A percentile compares a stretch with the other conserved stretches of the same genome.
These are phyloP conservation scores for Pseudodiploospora longispora DNA, from an alignment of 2,329 filamentous ascomycete genomes.

Conservation along the genomic window DNA sequence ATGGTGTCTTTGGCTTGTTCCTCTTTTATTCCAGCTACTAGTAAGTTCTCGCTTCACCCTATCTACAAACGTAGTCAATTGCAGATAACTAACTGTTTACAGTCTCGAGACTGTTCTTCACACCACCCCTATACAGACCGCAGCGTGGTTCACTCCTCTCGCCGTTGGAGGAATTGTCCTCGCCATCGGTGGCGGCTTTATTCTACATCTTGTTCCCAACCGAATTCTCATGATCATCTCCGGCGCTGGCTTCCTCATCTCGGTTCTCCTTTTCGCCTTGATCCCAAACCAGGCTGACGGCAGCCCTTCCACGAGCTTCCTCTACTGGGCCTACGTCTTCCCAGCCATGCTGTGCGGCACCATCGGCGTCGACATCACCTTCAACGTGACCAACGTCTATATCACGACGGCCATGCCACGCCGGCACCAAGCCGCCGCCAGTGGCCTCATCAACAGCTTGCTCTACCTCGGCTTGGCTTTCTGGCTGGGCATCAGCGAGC, in stretches of 20 bases:
- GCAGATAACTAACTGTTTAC: background rate
- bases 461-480: constrained; percentile 66
- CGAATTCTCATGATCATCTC: constrained; percentile 56
- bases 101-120: constrained; percentile 54
- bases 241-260: constrained; percentile 48
- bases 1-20: constrained; percentile 61
- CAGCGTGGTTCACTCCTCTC: constrained; percentile 62
- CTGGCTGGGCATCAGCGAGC: constrained; percentile 62
- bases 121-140: constrained; percentile 52
- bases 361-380: constrained; percentile 66
- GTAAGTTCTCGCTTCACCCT: constrained; percentile 28
- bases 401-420: constrained; percentile 64
- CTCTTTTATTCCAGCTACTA: constrained; percentile 64
- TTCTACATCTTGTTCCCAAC: constrained; percentile 59
- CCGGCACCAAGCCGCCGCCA: constrained; percentile 61
- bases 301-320: constrained; percentile 16
- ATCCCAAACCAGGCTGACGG: constrained; percentile 46
- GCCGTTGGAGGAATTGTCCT: constrained; percentile 61
- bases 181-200: constrained; percentile 52
- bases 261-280: constrained; percentile 55
- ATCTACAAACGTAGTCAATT: too few relatives aligned
- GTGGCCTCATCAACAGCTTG: constrained; percentile 62
- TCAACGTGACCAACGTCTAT: constrained; percentile 69
- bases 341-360: constrained; percentile 62
- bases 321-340: constrained; percentile 68